Percentiles rank a stretch among this genome's conserved stretches.
These are phyloP conservation scores for Vachellia pachyceras DNA, from an alignment of 306 rosid species.

Conservation along the genomic window DNA sequence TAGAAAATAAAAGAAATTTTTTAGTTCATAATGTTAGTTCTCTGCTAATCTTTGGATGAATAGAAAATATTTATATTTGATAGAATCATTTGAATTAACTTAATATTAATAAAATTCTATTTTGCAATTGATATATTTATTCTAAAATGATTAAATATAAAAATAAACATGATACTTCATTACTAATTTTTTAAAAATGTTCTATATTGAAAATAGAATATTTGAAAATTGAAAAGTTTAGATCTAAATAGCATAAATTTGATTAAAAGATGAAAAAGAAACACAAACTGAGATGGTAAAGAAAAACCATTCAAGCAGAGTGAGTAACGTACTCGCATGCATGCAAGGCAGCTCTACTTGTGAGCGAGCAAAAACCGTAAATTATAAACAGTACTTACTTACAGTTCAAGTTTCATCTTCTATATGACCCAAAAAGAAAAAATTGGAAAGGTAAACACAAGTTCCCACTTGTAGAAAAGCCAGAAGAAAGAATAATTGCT, in stretches of 20 bases:
- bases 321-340: constrained; percentile 7
- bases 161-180: background rate
- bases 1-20: no score
- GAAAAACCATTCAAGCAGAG: constrained; percentile 22
- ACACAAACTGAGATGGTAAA: background rate
- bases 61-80: no score
- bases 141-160: background rate
- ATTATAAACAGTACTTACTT: constrained; percentile 39
- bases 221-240: background rate
- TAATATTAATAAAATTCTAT: background rate
- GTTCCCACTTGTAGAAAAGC: constrained; percentile 20
- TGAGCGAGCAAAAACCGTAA: constrained; percentile 23
- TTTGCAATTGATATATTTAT: background rate
- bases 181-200: background rate
- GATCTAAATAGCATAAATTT: background rate
- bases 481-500: constrained; percentile 14
- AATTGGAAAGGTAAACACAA: background rate
- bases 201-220: background rate
- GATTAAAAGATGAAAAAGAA: background rate
- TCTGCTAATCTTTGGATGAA: no score
- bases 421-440: background rate
- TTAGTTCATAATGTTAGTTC: no score
- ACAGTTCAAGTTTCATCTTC: constrained; percentile 43
- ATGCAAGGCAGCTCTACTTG: constrained; percentile 26
- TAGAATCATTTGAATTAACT: background rate